Conservation (phyloP, 1,139 yeast genomes). For the Meyerozyma elateridarum region DNA sequence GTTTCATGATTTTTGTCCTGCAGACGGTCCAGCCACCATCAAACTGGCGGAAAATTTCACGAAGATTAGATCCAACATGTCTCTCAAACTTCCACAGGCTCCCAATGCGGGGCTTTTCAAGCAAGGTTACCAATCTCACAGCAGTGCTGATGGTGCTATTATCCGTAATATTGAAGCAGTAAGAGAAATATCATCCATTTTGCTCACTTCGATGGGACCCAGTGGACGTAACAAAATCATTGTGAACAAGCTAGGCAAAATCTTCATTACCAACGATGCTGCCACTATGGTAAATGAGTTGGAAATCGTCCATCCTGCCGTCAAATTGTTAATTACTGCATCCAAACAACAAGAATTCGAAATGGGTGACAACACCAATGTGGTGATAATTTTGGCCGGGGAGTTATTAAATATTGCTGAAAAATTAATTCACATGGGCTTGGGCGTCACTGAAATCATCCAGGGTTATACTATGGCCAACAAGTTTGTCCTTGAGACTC, state of each 20-base stretch:
- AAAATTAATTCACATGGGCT: slow-evolving; percentile 75
- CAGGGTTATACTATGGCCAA: slow-evolving; percentile 87
- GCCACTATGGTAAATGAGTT: slow-evolving; percentile 92
- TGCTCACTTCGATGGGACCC: slow-evolving; percentile 94
- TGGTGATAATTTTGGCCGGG: slow-evolving; percentile 69
- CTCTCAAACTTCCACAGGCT: slow-evolving; percentile 85
- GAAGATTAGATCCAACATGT: slow-evolving; percentile 57
- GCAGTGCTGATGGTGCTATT: slow-evolving; percentile 92
- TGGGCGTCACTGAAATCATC: slow-evolving; percentile 83
- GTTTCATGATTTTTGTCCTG: too few species aligned
- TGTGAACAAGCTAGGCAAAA: slow-evolving; percentile 76
- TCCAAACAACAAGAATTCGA: slow-evolving; percentile 95
- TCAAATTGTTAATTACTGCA: slow-evolving; percentile 92
- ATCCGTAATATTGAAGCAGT: slow-evolving; percentile 90
- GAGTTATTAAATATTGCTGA: slow-evolving; percentile 83
- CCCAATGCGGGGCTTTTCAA: slow-evolving; percentile 93
- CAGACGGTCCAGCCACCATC: too few species aligned
- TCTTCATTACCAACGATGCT: slow-evolving; percentile 91
- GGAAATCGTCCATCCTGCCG: slow-evolving; percentile 97
- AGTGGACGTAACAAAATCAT: slow-evolving; percentile 95
- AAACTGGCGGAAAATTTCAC: too few species aligned
- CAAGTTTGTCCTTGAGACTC: slow-evolving; percentile 62
- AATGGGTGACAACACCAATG: slow-evolving; percentile 48
- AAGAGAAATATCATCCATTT: slow-evolving; percentile 86
- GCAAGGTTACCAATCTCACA: slow-evolving; percentile 89